A percentile compares a stretch with the other conserved stretches of the same genome.
These are phyloP conservation scores for Dictyostelium purpureum DNA, from an alignment of 78 protist genomes.

Conservation along the genomic window DNA sequence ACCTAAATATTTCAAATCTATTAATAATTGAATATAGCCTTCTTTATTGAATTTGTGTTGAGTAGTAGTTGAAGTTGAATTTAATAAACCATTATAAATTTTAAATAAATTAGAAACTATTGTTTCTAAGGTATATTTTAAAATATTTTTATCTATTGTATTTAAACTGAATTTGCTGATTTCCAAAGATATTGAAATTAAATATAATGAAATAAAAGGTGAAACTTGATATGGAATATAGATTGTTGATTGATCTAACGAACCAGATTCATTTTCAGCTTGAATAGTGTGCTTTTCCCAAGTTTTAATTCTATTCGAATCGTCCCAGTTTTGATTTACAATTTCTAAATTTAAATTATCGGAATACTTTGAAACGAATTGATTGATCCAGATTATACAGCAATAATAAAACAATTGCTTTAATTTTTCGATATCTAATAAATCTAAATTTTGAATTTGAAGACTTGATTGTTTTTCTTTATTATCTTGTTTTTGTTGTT, in stretches of 20 bases:
- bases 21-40: conserved; percentile 51
- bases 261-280: not conserved
- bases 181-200: conserved; percentile 36
- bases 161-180: conserved; percentile 36
- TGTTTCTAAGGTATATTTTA: not conserved
- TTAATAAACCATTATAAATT: not conserved
- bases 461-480: not conserved
- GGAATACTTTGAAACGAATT: not conserved
- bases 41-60: not conserved
- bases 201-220: conserved; percentile 6
- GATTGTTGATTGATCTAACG: not conserved
- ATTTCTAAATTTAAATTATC: not conserved
- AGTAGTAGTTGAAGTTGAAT: not conserved
- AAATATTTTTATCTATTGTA: conserved; percentile 59
- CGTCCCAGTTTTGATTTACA: conserved; percentile 14
- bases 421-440: conserved; percentile 6
- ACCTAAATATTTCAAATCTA: conserved; percentile 36
- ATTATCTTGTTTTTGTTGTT: not conserved
- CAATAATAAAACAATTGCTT: conserved; percentile 47
- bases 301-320: conserved; percentile 2
- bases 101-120: conserved; percentile 19
- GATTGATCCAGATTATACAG: conserved; percentile 46
- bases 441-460: not conserved
- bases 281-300: conserved; percentile 47
- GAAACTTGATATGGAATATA: conserved; percentile 62